Percentiles rank a stretch among this genome's conserved stretches.
Conservation (phyloP, 108 stramenopile species). For the Conticribra weissflogii region DNA sequence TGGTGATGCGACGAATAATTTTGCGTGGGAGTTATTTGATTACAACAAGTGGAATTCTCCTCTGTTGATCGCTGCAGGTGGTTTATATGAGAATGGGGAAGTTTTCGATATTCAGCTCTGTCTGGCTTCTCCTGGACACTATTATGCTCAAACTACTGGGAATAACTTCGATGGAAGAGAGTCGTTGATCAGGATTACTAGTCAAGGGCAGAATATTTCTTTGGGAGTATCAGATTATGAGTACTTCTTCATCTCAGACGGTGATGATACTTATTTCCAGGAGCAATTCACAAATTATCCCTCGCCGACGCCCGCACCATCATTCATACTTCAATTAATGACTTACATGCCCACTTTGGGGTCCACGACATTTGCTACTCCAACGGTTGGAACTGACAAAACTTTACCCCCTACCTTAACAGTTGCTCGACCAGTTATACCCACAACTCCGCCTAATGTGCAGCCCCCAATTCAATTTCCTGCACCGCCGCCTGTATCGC, state of each 20-base stretch:
- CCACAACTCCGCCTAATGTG: no score
- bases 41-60: not conserved
- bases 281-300: no score
- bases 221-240: not conserved
- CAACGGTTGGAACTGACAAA: no score
- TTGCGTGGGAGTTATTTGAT: constrained; percentile 4
- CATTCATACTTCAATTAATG: no score
- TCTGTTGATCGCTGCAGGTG: not conserved
- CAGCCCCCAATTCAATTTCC: no score
- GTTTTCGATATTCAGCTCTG: not conserved
- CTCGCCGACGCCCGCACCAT: no score
- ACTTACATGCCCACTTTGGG: no score
- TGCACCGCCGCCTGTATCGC: not conserved
- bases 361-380: no score
- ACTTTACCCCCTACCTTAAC: no score
- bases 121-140: constrained; percentile 1
- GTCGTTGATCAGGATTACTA: not conserved
- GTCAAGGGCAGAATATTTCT: not conserved
- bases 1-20: not conserved
- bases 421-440: no score
- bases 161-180: not conserved
- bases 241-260: no score
- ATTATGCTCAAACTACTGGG: not conserved
- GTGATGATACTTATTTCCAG: no score
- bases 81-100: not conserved